Evolutionary conservation across 2,329 filamentous ascomycete species (phyloP).

Genomic region (Cadophora gregata): DNA sequence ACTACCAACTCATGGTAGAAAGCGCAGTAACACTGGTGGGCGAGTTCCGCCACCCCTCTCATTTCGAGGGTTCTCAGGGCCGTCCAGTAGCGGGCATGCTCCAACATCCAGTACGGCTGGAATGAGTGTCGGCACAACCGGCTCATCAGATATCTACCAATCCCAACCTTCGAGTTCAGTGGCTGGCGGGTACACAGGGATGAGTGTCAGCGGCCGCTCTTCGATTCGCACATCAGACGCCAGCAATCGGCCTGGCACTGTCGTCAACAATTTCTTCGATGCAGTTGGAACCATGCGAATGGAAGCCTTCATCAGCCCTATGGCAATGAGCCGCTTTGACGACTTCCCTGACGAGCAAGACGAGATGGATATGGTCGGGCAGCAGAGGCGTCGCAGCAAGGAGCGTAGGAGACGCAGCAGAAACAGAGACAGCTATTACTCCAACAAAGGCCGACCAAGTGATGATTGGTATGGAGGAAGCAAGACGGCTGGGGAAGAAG

Average conservation of each 20-base stretch:
- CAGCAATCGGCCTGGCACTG: conserved; percentile 40
- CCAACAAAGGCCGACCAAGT: conserved; percentile 45
- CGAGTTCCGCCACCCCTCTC: conserved; percentile 72
- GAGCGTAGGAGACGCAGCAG: conserved; percentile 40
- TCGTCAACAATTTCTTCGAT: conserved; percentile 70
- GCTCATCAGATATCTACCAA: conserved; percentile 67
- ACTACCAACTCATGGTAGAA: conserved; percentile 70
- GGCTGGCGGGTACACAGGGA: conserved; percentile 48
- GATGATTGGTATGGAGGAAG: conserved; percentile 57
- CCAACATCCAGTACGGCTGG: conserved; percentile 62
- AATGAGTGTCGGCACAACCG: conserved; percentile 62
- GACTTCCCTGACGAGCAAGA: conserved; percentile 44
- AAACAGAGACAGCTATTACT: conserved; percentile 42
- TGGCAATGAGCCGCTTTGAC: conserved; percentile 48
- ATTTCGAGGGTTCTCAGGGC: conserved; percentile 75
- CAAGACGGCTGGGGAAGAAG: conserved; percentile 57
- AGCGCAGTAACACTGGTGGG: conserved; percentile 87
- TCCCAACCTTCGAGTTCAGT: conserved; percentile 54
- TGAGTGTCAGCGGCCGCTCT: conserved; percentile 48
- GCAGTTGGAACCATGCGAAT: conserved; percentile 91
- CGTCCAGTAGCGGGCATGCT: conserved; percentile 38
- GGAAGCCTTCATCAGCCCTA: conserved; percentile 88
- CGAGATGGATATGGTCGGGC: conserved; percentile 41
- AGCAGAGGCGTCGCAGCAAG: conserved; percentile 38
- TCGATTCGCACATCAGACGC: conserved; percentile 44